Evolutionary conservation across 768 basidiomycete species (phyloP).

Genomic region (Tricholoma furcatifolium): DNA sequence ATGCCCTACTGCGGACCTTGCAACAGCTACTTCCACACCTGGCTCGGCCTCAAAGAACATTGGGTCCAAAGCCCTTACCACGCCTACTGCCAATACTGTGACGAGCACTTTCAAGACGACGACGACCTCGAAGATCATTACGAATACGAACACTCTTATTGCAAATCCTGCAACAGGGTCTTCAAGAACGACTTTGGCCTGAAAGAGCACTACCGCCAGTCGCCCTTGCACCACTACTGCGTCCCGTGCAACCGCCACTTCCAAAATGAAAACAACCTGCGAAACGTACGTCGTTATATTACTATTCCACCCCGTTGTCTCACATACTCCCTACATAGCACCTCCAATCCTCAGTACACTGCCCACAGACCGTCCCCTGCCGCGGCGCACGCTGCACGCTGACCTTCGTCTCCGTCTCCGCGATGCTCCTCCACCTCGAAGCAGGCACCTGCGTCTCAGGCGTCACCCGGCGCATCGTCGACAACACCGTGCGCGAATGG

Average conservation of each 20-base stretch:
- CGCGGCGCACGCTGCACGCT: slow-evolving; percentile 41
- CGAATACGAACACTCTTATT: slow-evolving; percentile 38
- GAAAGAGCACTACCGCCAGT: slow-evolving; percentile 49
- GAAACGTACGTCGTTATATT: slow-evolving; percentile 13
- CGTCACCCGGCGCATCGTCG: slow-evolving; percentile 36
- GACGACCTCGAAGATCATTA: slow-evolving; percentile 41
- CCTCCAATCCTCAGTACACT: slow-evolving; percentile 52
- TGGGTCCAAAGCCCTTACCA: slow-evolving; percentile 49
- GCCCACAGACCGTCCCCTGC: slow-evolving; percentile 32
- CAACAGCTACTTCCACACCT: slow-evolving; percentile 37
- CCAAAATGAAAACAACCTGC: slow-evolving; percentile 34
- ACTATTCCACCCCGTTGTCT: not conserved
- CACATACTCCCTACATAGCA: slow-evolving; percentile 31
- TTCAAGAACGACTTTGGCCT: slow-evolving; percentile 40
- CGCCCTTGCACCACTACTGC: slow-evolving; percentile 42
- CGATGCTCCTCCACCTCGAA: slow-evolving; percentile 64
- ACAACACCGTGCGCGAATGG: slow-evolving; percentile 37
- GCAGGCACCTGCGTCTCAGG: slow-evolving; percentile 55
- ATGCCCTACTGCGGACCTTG: slow-evolving; percentile 41
- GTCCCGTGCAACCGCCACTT: slow-evolving; percentile 43
- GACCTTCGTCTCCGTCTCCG: slow-evolving; percentile 50
- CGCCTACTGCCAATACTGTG: slow-evolving; percentile 52
- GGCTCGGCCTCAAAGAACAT: slow-evolving; percentile 44
- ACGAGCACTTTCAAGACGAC: slow-evolving; percentile 35
- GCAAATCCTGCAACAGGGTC: slow-evolving; percentile 37